Evolutionary conservation across 495 filamentous ascomycete genomes (phyloP).

Genomic region (Bacidia gigantensis): DNA sequence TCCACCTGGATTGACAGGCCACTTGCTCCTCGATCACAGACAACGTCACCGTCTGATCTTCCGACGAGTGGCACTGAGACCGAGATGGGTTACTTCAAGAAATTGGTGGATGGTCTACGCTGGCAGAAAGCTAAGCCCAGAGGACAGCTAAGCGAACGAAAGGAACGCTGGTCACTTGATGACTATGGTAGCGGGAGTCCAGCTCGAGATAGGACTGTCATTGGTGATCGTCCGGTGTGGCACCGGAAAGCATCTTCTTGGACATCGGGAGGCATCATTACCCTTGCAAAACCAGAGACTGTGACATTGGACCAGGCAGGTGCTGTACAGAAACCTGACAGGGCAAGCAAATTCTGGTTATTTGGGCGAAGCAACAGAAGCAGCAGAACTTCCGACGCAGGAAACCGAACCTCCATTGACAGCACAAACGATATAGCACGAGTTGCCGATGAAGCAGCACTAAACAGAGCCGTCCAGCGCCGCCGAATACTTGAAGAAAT

Average conservation of each 20-base stretch:
- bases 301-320: conserved; percentile 59
- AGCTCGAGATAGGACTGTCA: conserved; percentile 2
- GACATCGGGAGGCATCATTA: conserved; percentile 61
- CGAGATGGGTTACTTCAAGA: conserved; percentile 27
- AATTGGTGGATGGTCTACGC: conserved; percentile 43
- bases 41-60: not conserved
- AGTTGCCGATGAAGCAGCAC: conserved; percentile 55
- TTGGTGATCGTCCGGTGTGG: not conserved
- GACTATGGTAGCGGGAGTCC: conserved; percentile 22
- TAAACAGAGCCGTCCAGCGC: conserved; percentile 55
- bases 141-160: conserved; percentile 16
- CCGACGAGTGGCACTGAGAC: not conserved
- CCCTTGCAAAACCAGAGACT: conserved; percentile 62
- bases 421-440: conserved; percentile 39
- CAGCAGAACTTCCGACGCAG: conserved; percentile 46
- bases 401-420: conserved; percentile 50
- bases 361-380: conserved; percentile 46
- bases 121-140: conserved; percentile 24
- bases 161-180: conserved; percentile 35
- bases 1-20: not conserved
- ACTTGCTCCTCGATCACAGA: not conserved
- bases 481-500: conserved; percentile 72
- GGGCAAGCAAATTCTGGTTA: conserved; percentile 37
- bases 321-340: conserved; percentile 44
- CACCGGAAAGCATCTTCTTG: conserved; percentile 50